phyloP scores from a whole-genome alignment of 208 protist genomes.

The Acanthamoeba sp. region DNA sequence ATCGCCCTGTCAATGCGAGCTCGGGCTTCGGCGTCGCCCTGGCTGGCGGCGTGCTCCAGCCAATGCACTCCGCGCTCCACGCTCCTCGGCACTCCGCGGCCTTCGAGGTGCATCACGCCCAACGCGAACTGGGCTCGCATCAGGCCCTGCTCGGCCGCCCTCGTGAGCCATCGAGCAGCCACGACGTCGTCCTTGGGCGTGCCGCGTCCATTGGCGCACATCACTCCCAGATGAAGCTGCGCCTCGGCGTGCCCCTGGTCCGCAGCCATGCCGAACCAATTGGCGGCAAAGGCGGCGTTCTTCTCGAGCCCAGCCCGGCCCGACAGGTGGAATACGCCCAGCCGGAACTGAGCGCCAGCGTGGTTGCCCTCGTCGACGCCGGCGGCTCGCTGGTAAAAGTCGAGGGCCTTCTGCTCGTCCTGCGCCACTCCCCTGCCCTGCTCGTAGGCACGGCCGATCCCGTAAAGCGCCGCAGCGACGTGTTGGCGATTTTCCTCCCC shows the following conservation, averaged over 20 bases:
- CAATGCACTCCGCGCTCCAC: background rate
- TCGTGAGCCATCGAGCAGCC: slow-evolving; percentile 21
- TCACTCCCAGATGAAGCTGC: slow-evolving; percentile 66
- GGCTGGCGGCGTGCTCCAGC: background rate
- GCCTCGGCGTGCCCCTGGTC: slow-evolving; percentile 72
- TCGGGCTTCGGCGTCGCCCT: background rate
- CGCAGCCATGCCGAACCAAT: slow-evolving; percentile 34
- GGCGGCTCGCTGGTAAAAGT: slow-evolving; percentile 21
- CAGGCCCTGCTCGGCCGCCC: slow-evolving; percentile 15
- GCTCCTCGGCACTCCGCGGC: background rate
- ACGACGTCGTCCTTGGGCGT: slow-evolving; percentile 45
- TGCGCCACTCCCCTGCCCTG: background rate
- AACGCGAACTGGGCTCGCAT: background rate
- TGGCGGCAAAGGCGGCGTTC: background rate
- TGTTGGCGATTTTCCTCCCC: background rate
- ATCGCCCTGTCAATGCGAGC: background rate
- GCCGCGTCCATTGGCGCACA: slow-evolving; percentile 52
- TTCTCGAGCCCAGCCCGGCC: background rate
- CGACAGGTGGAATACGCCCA: slow-evolving; percentile 56
- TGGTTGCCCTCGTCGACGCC: background rate
- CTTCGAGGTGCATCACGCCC: background rate
- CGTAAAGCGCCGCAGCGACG: slow-evolving; percentile 1
- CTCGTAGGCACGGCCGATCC: slow-evolving; percentile 53
- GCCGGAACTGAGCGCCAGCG: background rate
- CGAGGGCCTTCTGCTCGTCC: background rate